These are phyloP conservation scores for Thelephora ganbajun DNA, from an alignment of 768 basidiomycete genomes.

Conservation along the genomic window DNA sequence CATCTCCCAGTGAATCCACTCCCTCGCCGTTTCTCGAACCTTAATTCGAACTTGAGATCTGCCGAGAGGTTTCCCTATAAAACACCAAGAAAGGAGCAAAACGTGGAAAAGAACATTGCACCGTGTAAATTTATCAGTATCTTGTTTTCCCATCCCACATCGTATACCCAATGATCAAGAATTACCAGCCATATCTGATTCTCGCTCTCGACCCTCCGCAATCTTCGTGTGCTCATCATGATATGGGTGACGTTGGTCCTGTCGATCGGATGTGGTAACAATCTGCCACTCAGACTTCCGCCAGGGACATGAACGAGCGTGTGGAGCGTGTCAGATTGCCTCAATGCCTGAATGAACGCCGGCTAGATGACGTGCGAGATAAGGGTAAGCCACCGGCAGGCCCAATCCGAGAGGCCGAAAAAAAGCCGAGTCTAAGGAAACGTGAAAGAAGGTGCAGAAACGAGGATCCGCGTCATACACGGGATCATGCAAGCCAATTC, in stretches of 20 bases:
- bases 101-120: background rate
- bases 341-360: background rate
- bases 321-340: background rate
- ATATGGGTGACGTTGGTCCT: background rate
- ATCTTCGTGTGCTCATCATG: background rate
- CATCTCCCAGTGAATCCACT: background rate
- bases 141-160: background rate
- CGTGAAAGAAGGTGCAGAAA: background rate
- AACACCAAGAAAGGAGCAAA: too few species aligned
- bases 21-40: background rate
- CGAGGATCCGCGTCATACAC: background rate
- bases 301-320: slow-evolving; percentile 1
- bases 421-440: background rate
- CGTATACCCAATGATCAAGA: background rate
- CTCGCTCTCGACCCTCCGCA: background rate
- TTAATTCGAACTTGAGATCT: background rate
- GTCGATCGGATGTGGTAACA: background rate
- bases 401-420: background rate
- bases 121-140: background rate
- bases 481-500: too few species aligned
- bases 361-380: background rate
- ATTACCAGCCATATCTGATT: background rate
- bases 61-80: too few species aligned
- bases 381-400: background rate
- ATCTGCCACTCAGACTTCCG: background rate